phyloP scores from a whole-genome alignment of 2,329 filamentous ascomycete species.

The Fusarium proliferatum region DNA sequence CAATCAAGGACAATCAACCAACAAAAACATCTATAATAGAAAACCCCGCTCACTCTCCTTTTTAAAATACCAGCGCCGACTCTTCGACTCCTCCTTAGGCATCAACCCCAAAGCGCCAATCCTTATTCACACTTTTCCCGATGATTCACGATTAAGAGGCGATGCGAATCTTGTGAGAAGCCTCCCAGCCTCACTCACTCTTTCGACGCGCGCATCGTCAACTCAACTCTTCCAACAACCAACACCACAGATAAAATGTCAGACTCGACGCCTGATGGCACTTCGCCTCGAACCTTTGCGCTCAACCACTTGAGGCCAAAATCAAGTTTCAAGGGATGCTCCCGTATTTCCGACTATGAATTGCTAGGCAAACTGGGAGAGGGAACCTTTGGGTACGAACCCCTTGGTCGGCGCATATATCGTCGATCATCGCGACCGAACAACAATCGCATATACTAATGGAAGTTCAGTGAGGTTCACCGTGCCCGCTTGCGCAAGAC shows the following conservation, averaged over 20 bases:
- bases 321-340: conserved; percentile 83
- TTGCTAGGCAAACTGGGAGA: conserved; percentile 88
- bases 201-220: conserved; percentile 39
- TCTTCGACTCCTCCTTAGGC: background rate
- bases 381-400: conserved; percentile 86
- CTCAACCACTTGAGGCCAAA: conserved; percentile 65
- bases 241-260: conserved; percentile 47
- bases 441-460: conserved; percentile 11
- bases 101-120: background rate
- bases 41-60: background rate
- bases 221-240: conserved; percentile 12
- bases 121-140: background rate
- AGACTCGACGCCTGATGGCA: conserved; percentile 52
- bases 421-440: conserved; percentile 5
- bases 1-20: conserved; percentile 18
- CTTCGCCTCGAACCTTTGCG: conserved; percentile 67
- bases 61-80: background rate
- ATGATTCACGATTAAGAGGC: conserved; percentile 24
- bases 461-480: conserved; percentile 78
- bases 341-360: conserved; percentile 83
- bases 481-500: conserved; percentile 83
- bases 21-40: conserved; percentile 18
- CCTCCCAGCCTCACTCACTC: conserved; percentile 21
- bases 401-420: conserved; percentile 16
- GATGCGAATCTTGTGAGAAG: conserved; percentile 34